Evolutionary conservation across 176 grass and related monocot species (phyloP).

Genomic region (Elymus sibiricus): DNA sequence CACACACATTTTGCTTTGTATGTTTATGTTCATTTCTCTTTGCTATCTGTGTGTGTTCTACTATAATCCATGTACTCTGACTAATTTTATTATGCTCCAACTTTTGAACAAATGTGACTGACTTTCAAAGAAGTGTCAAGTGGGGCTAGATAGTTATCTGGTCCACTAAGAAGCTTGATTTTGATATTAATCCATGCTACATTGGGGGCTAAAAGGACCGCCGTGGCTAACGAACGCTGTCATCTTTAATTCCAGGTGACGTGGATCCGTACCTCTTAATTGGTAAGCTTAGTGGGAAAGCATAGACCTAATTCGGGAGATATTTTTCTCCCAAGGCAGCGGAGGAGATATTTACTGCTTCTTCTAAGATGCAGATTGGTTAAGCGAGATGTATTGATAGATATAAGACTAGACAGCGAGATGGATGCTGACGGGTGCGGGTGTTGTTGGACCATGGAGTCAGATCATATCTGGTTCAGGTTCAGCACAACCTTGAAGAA

Average conservation of each 20-base stretch:
- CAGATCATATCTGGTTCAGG: background rate
- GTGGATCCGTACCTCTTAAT: background rate
- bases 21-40: no score
- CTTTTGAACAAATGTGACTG: no score
- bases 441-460: background rate
- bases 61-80: no score
- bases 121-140: background rate
- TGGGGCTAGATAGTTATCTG: background rate
- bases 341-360: background rate
- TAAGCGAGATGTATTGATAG: background rate
- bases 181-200: background rate
- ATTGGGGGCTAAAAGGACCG: background rate
- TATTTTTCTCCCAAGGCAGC: background rate
- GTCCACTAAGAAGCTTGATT: background rate
- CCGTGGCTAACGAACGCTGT: conserved; percentile 7
- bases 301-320: background rate
- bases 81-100: no score
- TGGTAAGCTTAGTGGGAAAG: background rate
- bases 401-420: background rate
- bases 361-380: conserved; percentile 20
- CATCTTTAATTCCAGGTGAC: conserved; percentile 4
- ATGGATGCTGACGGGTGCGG: background rate
- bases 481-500: background rate
- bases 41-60: no score
- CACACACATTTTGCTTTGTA: no score